phyloP scores from a whole-genome alignment of 805 yeast genomes.

The Middelhovenomyces tepae region DNA sequence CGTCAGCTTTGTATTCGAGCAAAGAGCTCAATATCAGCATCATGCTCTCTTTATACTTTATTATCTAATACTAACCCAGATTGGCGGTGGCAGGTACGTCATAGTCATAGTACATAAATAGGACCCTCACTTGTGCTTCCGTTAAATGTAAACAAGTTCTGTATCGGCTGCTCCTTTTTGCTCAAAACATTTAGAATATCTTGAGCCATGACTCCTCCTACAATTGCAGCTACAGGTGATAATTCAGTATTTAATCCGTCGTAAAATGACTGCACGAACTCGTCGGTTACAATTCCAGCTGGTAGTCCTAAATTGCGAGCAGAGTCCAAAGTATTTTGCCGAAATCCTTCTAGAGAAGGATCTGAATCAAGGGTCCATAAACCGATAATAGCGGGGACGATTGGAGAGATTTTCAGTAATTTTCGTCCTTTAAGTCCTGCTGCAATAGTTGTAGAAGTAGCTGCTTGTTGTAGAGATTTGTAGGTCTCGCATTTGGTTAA shows the following conservation, averaged over 20 bases:
- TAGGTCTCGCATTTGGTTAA: constrained; percentile 33
- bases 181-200: constrained; percentile 80
- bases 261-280: constrained; percentile 26
- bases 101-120: constrained; percentile 45
- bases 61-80: too few relatives aligned
- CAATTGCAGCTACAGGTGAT: constrained; percentile 74
- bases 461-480: constrained; percentile 27
- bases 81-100: background rate
- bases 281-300: constrained; percentile 34
- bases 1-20: too few relatives aligned
- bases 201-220: constrained; percentile 88
- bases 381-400: constrained; percentile 53
- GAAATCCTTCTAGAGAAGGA: constrained; percentile 15
- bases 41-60: too few relatives aligned
- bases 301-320: constrained; percentile 37
- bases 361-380: constrained; percentile 35
- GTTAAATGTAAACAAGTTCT: constrained; percentile 72
- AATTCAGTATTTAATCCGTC: constrained; percentile 44
- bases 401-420: constrained; percentile 40
- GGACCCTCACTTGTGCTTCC: constrained; percentile 69
- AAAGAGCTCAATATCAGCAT: too few relatives aligned
- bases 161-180: constrained; percentile 68
- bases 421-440: constrained; percentile 26
- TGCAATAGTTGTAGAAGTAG: constrained; percentile 13
- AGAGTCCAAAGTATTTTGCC: constrained; percentile 11